Evolutionary conservation across 805 yeast genomes (phyloP), one percentile per base, ranked within the genome.

Genomic region (Candida germanica): DNA sequence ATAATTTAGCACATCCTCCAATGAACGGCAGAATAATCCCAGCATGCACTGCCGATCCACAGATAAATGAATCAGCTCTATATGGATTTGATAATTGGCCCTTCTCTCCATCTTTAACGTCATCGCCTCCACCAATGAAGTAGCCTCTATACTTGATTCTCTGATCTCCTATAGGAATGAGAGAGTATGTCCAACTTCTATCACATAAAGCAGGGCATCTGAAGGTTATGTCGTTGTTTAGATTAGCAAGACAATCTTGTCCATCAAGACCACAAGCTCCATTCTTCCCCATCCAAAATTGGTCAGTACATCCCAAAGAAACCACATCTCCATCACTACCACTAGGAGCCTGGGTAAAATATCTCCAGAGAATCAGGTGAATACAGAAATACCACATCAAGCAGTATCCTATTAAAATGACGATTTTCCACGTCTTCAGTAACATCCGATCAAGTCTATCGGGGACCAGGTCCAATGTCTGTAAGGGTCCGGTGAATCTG

Each of bases 141-240:
- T 69, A 86, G 1, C 84, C 83, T 35, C 79, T 58, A 52, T 89
- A 86, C 52, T 85, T 84, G 16, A 83, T 66, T 44, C 76, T 59
- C 36, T 76, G 63, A 34, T 71, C 71, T 0, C 96, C 97, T 0
- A 87, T 86, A 0, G 89, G 80, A 8, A 82, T 63, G 12, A 81
- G 76, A 2, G 88, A 77, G 55, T 80, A 89, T 0, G 87, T 73
- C 80, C 84, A 78, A 24, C 88, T 79, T 22, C 82, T 63, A 46
- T 82, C 87, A 59, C 98, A 89, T 22, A 88, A 63, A 0, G 96
- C 95, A 0, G 96, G 96, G 57, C 98, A 89, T 46, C 87, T 68
- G 50, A 88, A 69, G 3, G 73, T 56, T 18, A 82, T 69, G 31
- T 66, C 69, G 14, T 73, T 73, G 11, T 62, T 51, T 19, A 64